These are phyloP conservation scores for Rhynchosporium agropyri DNA, from an alignment of 2,329 filamentous ascomycete genomes.

Conservation along the genomic window DNA sequence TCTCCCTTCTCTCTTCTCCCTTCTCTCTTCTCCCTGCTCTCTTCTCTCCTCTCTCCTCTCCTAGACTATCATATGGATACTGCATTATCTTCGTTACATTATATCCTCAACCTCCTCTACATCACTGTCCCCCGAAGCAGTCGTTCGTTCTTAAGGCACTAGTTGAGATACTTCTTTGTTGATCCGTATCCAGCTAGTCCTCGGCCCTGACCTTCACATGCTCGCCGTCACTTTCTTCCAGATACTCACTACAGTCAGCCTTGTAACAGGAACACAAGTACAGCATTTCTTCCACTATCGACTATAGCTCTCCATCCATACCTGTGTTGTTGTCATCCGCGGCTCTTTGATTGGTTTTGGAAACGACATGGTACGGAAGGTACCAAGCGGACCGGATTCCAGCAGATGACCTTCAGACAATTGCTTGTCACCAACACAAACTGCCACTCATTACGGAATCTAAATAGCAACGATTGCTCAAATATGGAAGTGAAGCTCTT, in stretches of 20 bases:
- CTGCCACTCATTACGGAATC: background rate
- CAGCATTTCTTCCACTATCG: background rate
- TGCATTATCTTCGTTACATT: background rate
- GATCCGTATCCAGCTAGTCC: slow-evolving; percentile 1
- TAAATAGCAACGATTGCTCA: background rate
- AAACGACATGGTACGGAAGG: background rate
- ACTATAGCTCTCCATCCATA: background rate
- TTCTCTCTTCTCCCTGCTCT: background rate
- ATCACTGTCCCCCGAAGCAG: background rate
- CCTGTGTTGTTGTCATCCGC: background rate
- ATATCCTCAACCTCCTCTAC: background rate
- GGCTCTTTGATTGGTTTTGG: slow-evolving; percentile 4
- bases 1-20: background rate
- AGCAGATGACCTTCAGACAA: background rate
- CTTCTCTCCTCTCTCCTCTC: background rate
- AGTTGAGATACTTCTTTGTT: slow-evolving; percentile 4
- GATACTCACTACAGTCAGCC: slow-evolving; percentile 14
- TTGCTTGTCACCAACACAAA: background rate
- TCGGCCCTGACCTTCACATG: slow-evolving; percentile 10
- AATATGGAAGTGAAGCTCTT: background rate
- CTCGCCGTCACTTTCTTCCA: background rate
- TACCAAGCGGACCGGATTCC: background rate
- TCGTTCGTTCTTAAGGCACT: background rate
- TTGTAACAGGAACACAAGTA: slow-evolving; percentile 16
- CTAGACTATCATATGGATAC: background rate